Evolutionary conservation across 495 filamentous ascomycete genomes (phyloP).

Genomic region (Bryoglossum gracile): DNA sequence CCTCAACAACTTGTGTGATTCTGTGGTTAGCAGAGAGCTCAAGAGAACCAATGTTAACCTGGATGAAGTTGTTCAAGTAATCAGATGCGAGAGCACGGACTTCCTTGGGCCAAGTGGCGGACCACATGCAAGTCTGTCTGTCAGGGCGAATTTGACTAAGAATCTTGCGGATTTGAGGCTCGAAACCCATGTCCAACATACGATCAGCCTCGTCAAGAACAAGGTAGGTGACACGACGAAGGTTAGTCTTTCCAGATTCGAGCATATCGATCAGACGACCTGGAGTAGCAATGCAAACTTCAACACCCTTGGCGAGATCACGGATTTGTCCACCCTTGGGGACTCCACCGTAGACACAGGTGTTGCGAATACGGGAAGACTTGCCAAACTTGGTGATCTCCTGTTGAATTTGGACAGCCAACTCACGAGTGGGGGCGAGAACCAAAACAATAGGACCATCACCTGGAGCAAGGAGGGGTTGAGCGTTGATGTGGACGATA

Average conservation of each 20-base stretch:
- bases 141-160: slow-evolving; percentile 96
- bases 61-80: slow-evolving; percentile 93
- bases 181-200: slow-evolving; percentile 90
- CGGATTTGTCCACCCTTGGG: slow-evolving; percentile 94
- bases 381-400: slow-evolving; percentile 95
- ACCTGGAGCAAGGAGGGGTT: slow-evolving; percentile 92
- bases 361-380: slow-evolving; percentile 96
- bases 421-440: slow-evolving; percentile 89
- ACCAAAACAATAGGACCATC: slow-evolving; percentile 96
- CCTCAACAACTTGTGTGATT: slow-evolving; percentile 95
- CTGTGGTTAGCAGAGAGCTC: slow-evolving; percentile 97
- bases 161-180: slow-evolving; percentile 89
- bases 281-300: slow-evolving; percentile 92
- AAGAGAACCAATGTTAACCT: slow-evolving; percentile 97
- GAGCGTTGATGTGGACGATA: slow-evolving; percentile 98
- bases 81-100: slow-evolving; percentile 92
- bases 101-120: slow-evolving; percentile 98
- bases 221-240: slow-evolving; percentile 93
- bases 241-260: slow-evolving; percentile 94
- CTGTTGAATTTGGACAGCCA: slow-evolving; percentile 96
- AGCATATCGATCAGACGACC: slow-evolving; percentile 98
- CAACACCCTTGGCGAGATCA: slow-evolving; percentile 79
- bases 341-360: slow-evolving; percentile 97
- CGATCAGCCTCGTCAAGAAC: slow-evolving; percentile 86
- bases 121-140: slow-evolving; percentile 99